Evolutionary conservation across 345 rosid genomes (phyloP).

Genomic region (Atalantia buxifolia): DNA sequence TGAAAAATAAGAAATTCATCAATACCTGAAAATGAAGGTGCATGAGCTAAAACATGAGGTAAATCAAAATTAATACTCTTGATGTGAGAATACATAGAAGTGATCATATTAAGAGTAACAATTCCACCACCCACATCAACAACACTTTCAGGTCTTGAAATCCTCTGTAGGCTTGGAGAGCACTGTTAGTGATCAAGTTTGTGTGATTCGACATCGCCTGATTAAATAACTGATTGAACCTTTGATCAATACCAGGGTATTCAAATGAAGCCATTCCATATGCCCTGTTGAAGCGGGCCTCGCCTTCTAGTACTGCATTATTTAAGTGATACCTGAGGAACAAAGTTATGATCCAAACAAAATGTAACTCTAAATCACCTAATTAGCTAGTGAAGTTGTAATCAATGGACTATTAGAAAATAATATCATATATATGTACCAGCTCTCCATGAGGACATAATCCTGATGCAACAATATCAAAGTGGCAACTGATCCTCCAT

Average conservation of each 20-base stretch:
- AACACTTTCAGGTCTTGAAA: background rate
- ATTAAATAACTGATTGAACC: conserved; percentile 27
- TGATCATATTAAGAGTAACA: background rate
- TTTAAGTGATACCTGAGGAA: conserved; percentile 25
- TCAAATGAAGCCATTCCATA: conserved; percentile 27
- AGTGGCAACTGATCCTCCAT: conserved; percentile 28
- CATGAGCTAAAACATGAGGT: conserved; percentile 30
- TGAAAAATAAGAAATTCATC: too few species aligned
- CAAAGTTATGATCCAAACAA: too few species aligned
- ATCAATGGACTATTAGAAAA: too few species aligned
- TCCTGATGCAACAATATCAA: conserved; percentile 36
- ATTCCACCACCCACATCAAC: background rate
- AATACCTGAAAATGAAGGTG: conserved; percentile 29
- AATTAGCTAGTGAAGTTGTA: too few species aligned
- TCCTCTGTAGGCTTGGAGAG: background rate
- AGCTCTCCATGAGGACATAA: conserved; percentile 35
- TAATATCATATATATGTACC: conserved; percentile 20
- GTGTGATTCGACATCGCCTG: conserved; percentile 25
- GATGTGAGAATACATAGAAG: background rate
- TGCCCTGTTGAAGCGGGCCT: conserved; percentile 25
- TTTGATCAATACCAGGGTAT: conserved; percentile 20
- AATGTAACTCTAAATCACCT: too few species aligned
- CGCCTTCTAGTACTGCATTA: conserved; percentile 31
- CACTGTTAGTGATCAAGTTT: conserved; percentile 9
- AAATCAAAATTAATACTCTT: conserved; percentile 31